A percentile compares a stretch with the other conserved stretches of the same genome.
Evolutionary conservation across 1,284 basidiomycete genomes (phyloP).

Genomic region (Cerrena zonata): DNA sequence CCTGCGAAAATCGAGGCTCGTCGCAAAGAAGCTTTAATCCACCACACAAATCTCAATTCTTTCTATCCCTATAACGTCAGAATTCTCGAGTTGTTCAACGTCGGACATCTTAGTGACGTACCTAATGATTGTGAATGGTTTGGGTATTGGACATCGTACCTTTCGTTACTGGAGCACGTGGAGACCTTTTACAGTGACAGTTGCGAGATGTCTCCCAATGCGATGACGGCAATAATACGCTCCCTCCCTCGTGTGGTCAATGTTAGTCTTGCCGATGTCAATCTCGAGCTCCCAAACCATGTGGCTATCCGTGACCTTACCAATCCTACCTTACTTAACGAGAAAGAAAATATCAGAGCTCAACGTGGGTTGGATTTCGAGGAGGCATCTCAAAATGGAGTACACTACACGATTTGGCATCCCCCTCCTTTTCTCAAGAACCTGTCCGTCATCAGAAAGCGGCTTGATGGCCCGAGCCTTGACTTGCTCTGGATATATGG

Average conservation of each 20-base stretch:
- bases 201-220: background rate
- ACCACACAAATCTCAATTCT: too few species aligned
- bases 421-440: too few species aligned
- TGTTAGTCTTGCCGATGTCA: too few species aligned
- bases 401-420: too few species aligned
- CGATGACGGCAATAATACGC: background rate
- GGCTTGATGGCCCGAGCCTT: too few species aligned
- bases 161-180: background rate
- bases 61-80: too few species aligned
- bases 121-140: background rate
- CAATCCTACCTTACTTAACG: background rate
- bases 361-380: background rate
- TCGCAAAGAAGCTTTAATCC: too few species aligned
- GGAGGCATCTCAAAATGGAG: background rate
- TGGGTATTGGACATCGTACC: background rate
- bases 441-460: too few species aligned
- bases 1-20: background rate
- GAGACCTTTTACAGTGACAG: background rate
- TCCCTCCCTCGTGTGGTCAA: background rate
- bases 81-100: background rate
- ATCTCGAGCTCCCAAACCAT: background rate
- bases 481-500: too few species aligned
- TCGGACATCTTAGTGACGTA: background rate
- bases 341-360: background rate
- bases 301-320: background rate